phyloP scores from a whole-genome alignment of 176 grass and related monocot genomes.

The Chrysopogon serrulatus region DNA sequence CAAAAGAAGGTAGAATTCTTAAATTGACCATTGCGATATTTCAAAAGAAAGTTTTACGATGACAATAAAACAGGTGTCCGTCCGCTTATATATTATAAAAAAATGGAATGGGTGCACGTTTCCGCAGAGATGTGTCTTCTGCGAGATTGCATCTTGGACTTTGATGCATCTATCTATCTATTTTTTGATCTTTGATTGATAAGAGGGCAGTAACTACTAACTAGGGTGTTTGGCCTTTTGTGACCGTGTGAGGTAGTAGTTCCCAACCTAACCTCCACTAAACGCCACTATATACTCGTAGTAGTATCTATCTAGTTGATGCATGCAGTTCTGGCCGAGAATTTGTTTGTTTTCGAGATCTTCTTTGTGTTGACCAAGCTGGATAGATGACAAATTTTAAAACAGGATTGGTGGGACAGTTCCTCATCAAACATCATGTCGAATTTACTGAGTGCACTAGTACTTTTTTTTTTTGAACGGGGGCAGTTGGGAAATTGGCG shows the following conservation, averaged over 20 bases:
- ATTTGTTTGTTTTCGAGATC: not conserved
- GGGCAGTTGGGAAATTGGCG: slow-evolving; percentile 8
- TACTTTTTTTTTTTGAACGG: not conserved
- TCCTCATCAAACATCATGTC: slow-evolving; percentile 7
- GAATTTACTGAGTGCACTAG: not conserved
- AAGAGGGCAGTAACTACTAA: not conserved
- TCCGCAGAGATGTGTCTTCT: not conserved
- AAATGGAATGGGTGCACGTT: not conserved
- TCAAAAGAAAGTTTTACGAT: too few species aligned
- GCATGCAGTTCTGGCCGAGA: not conserved
- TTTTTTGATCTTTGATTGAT: too few species aligned
- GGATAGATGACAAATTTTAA: not conserved
- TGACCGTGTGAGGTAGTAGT: not conserved
- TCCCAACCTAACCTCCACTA: slow-evolving; percentile 15
- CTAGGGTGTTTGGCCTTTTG: not conserved
- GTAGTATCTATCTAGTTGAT: not conserved
- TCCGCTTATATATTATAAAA: too few species aligned
- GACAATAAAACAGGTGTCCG: too few species aligned
- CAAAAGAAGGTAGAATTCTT: too few species aligned
- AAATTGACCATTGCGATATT: too few species aligned
- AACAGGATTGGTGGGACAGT: not conserved
- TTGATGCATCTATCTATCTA: too few species aligned
- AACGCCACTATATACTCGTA: not conserved
- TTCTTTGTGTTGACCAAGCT: slow-evolving; percentile 11
- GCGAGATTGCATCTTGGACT: not conserved